A percentile compares a stretch with the other conserved stretches of the same genome.
These are phyloP conservation scores for Candida nonsorbophila DNA, from an alignment of 805 yeast genomes.

Conservation along the genomic window DNA sequence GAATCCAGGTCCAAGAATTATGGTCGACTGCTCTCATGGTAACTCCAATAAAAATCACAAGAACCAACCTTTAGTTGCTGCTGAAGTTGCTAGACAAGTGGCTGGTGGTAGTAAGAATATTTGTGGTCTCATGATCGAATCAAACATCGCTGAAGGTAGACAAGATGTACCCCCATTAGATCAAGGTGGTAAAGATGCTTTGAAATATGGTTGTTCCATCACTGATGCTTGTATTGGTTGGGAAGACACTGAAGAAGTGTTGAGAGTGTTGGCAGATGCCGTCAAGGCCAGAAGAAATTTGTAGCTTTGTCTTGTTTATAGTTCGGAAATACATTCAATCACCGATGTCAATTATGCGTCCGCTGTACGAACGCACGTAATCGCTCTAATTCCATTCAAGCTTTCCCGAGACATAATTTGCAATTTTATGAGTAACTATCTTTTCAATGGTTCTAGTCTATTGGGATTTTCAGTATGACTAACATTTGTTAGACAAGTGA, in stretches of 20 bases:
- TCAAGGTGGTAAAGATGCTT: slow-evolving; percentile 44
- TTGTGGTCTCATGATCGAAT: slow-evolving; percentile 95
- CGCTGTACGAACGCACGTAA: too few relatives aligned
- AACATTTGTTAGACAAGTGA: too few relatives aligned
- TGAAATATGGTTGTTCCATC: slow-evolving; percentile 91
- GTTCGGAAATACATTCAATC: too few relatives aligned
- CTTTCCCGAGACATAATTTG: too few relatives aligned
- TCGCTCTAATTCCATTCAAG: too few relatives aligned
- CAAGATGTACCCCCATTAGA: slow-evolving; percentile 65
- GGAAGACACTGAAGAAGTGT: slow-evolving; percentile 82
- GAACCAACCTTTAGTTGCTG: slow-evolving; percentile 92
- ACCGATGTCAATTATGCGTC: too few relatives aligned
- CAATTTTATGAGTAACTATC: too few relatives aligned
- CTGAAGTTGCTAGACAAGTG: slow-evolving; percentile 76
- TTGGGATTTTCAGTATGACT: too few relatives aligned
- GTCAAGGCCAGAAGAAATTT: slow-evolving; percentile 71
- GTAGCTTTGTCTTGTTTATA: too few relatives aligned
- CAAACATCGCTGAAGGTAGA: slow-evolving; percentile 85
- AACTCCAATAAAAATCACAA: slow-evolving; percentile 90
- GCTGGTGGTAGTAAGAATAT: slow-evolving; percentile 73
- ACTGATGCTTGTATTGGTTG: slow-evolving; percentile 96
- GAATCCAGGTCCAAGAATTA: slow-evolving; percentile 52
- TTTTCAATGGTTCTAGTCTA: too few relatives aligned
- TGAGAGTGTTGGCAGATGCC: slow-evolving; percentile 73
- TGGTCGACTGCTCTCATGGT: slow-evolving; percentile 99